Evolutionary conservation across 176 grass and related monocot genomes (phyloP).

Genomic region (Bromus sterilis): DNA sequence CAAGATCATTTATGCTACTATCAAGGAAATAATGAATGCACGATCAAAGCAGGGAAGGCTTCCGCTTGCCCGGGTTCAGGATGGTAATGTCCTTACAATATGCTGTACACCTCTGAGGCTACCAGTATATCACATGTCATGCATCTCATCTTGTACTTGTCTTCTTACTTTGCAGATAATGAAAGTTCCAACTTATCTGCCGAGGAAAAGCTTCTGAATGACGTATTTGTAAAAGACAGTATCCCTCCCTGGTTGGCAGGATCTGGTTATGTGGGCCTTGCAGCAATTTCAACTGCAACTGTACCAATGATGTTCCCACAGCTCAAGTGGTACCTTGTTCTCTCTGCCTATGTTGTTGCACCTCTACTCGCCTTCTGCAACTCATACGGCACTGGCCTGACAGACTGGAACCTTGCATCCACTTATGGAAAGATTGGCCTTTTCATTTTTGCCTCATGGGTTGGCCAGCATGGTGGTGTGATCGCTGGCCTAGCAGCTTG

Average conservation of each 20-base stretch:
- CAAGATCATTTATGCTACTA: slow-evolving; percentile 72
- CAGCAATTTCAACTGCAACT: slow-evolving; percentile 58
- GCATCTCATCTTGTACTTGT: slow-evolving; percentile 14
- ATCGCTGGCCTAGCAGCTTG: slow-evolving; percentile 75
- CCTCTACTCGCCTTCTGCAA: slow-evolving; percentile 87
- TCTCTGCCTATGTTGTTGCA: slow-evolving; percentile 57
- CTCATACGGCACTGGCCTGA: slow-evolving; percentile 75
- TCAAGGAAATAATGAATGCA: slow-evolving; percentile 66
- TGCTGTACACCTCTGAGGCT: neutral
- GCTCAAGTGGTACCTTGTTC: slow-evolving; percentile 79
- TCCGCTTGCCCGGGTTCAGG: slow-evolving; percentile 31
- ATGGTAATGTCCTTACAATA: slow-evolving; percentile 23
- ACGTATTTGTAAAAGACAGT: slow-evolving; percentile 57
- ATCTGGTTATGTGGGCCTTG: slow-evolving; percentile 59
- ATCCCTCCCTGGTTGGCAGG: slow-evolving; percentile 77
- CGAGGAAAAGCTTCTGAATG: slow-evolving; percentile 46
- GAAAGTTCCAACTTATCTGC: slow-evolving; percentile 38
- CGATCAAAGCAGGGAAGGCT: slow-evolving; percentile 36
- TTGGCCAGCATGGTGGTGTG: slow-evolving; percentile 66
- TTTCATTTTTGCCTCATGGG: slow-evolving; percentile 64
- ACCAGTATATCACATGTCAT: neutral
- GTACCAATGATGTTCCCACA: slow-evolving; percentile 79
- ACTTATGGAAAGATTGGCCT: slow-evolving; percentile 83
- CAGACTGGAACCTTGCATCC: slow-evolving; percentile 70
- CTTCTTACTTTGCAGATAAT: slow-evolving; percentile 30